A percentile compares a stretch with the other conserved stretches of the same genome.
Conservation (phyloP, 257 asterid species). For the Echites panduratus region DNA sequence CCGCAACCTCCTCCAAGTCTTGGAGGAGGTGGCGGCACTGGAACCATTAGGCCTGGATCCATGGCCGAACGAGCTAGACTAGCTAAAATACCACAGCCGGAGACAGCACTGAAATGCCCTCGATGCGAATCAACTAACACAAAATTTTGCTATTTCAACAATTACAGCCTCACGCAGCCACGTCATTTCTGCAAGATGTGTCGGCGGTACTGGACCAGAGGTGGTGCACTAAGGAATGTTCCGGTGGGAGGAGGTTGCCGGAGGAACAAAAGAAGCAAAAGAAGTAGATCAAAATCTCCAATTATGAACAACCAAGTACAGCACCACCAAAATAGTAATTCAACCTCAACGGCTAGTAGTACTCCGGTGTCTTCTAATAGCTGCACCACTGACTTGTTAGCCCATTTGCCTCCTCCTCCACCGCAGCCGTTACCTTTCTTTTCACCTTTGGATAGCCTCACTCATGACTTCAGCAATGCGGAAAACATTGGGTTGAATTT, state of each 20-base stretch:
- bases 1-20: slow-evolving; percentile 12
- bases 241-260: slow-evolving; percentile 42
- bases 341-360: slow-evolving; percentile 9
- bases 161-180: slow-evolving; percentile 37
- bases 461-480: slow-evolving; percentile 10
- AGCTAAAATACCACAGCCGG: slow-evolving; percentile 27
- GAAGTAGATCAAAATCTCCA: slow-evolving; percentile 25
- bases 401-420: slow-evolving; percentile 14
- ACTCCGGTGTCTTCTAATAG: slow-evolving; percentile 1
- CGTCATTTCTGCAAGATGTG: slow-evolving; percentile 46
- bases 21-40: slow-evolving; percentile 1
- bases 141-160: slow-evolving; percentile 37
- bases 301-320: neutral
- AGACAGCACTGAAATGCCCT: slow-evolving; percentile 30
- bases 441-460: slow-evolving; percentile 19
- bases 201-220: slow-evolving; percentile 39
- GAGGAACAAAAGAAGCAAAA: slow-evolving; percentile 31
- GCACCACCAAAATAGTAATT: slow-evolving; percentile 2
- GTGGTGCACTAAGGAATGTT: slow-evolving; percentile 33
- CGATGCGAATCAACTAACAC: slow-evolving; percentile 38
- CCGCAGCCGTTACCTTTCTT: slow-evolving; percentile 23
- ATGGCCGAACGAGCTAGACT: slow-evolving; percentile 28
- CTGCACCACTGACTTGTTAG: neutral
- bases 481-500: slow-evolving; percentile 10
- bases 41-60: slow-evolving; percentile 21